These are phyloP conservation scores for Mycena sp. DNA, from an alignment of 1,284 basidiomycete species.

Conservation along the genomic window DNA sequence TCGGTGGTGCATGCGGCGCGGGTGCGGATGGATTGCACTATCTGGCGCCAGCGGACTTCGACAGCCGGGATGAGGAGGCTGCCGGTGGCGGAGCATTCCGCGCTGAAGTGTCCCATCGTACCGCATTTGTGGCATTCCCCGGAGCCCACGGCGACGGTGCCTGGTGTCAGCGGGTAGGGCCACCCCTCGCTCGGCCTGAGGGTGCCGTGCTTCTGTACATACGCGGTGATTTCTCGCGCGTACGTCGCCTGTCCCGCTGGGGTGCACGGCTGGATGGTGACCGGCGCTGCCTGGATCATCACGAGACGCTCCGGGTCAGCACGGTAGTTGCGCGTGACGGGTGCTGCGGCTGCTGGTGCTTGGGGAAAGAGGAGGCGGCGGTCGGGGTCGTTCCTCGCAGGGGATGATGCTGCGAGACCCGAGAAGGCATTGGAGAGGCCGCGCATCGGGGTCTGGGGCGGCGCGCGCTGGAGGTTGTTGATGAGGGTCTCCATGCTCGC, in stretches of 20 bases:
- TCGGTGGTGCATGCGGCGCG: too few relatives aligned
- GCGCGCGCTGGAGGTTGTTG: neutral
- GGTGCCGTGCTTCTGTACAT: neutral
- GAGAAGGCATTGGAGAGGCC: neutral
- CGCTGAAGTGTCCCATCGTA: neutral
- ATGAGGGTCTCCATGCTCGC: neutral
- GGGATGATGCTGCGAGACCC: neutral
- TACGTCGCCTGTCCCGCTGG: neutral
- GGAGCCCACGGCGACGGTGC: neutral
- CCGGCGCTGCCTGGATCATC: neutral
- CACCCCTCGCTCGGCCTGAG: neutral
- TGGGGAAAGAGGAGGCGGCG: too few relatives aligned
- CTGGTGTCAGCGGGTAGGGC: constrained; percentile 8
- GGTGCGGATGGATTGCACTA: too few relatives aligned
- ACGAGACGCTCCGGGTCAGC: neutral
- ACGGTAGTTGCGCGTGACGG: neutral
- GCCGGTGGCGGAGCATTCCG: neutral
- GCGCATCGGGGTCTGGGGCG: neutral
- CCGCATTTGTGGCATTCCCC: constrained; percentile 13
- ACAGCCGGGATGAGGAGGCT: neutral
- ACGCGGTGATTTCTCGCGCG: neutral
- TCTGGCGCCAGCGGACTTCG: neutral
- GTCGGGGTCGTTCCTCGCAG: neutral
- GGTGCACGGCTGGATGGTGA: neutral
- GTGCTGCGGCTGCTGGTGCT: neutral